Evolutionary conservation across 1,139 yeast genomes (phyloP), one percentile per base, ranked within the genome.

Genomic region (Kodamaea derodonti): DNA sequence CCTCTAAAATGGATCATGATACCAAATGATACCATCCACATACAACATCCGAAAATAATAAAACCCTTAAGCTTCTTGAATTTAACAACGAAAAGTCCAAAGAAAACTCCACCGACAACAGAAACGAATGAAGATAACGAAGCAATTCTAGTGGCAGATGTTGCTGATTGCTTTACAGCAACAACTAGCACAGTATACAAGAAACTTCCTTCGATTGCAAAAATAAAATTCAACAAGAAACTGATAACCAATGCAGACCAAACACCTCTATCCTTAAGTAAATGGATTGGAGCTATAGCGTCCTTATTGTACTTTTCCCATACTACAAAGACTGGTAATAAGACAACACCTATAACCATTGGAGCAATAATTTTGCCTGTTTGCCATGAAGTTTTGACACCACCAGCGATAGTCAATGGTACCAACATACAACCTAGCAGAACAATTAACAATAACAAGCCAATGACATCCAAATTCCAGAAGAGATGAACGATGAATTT

Each of bases 361-460:
- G 72, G 72, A 6, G 54, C 68, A 34, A 65, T 58, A 35, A 57
- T 60, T 31, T 49, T 46, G 14, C 52, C 70, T 30, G 48, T 40
- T 28, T 47, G 32, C 70, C 70, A 65, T 29, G 49, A 51, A 14
- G 52, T 42, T 5, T 48, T 39, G 23, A 51, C 48, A 35, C 65
- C 67, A 32, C 66, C 69, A 14, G 70, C 69, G 27, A 65, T 46
- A 23, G 70, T 64, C 36, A 65, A 56, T 4, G 71, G 71, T 27
- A 58, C 65, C 37, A 65, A 57, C 30, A 65, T 49, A 47, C 64
- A 62, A 27, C 69, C 69, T 30, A 65, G 54, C 17, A 53, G 48
- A 14, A 54, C 62, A 35, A 50, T 47, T 35, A 62, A 45, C 23
- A 65, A 47, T 22, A 64, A 36, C 25, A 58, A 46, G 10, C 70